Evolutionary conservation across 228 moss, liverwort and hornwort species (phyloP), one percentile per base, ranked within the genome.

Genomic region (Sphagnum fallax): DNA sequence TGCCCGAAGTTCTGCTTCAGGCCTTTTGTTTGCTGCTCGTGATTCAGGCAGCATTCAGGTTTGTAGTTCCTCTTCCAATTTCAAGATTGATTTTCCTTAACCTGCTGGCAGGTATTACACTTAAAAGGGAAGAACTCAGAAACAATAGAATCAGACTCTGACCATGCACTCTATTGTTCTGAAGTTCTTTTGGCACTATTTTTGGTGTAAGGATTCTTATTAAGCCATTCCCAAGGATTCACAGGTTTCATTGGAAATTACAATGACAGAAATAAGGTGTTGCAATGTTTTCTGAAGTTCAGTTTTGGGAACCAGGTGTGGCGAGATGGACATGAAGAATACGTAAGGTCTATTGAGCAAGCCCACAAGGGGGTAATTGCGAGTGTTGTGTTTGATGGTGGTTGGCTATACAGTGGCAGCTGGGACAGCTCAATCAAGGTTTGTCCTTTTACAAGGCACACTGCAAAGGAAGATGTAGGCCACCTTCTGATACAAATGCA

Each of bases 351-450:
- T 13, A 77, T 97, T 63, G 83, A 81, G 79, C 32, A 32, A 32
- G 93, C 91, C 11, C 97, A 97, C 72, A 78, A 85, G 75, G 81
- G 65, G 71, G 85, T 91, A 57, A 79, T 97, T 49, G 85, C 93
- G 47, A 76, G 87, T 18, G 73, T 97, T 69, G 73, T 76, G 67
- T 74, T 87, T 14, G 81, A 85, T 77, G 90, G 84, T 58, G 68
- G 76, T 74, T 93, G 84, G 79, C 88, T 97, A 52, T 93, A 90
- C 58, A 83, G 91, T 59, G 90, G 87, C 77, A 90, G 97, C 74
- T 93, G 93, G 91, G 97, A 97, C 66, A 72, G 87, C 65, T 82
- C 77, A 67, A 88, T 97, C 49, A 97, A 97, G 90, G 97, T 93
- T 48, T 63, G 53, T 68, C 18, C 47, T 47, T 47, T 11, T 9